Percentiles rank a stretch among this genome's conserved stretches.
phyloP scores from a whole-genome alignment of 1,284 basidiomycete species.

The Malassezia dermatis region DNA sequence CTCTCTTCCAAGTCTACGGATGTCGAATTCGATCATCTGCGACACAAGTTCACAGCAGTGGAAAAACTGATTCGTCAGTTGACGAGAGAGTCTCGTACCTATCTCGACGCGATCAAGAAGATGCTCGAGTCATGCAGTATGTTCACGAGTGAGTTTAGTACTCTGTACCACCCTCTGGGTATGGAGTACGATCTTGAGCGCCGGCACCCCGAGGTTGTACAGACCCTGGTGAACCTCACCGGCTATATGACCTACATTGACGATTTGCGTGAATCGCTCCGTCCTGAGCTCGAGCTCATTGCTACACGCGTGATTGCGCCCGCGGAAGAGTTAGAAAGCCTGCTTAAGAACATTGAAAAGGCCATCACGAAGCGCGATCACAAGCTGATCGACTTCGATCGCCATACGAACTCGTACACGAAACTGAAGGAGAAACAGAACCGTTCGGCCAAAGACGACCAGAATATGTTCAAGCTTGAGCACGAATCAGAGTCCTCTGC shows the following conservation, averaged over 20 bases:
- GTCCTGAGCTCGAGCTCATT: slow-evolving; percentile 90
- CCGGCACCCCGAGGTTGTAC: slow-evolving; percentile 66
- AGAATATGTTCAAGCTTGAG: slow-evolving; percentile 61
- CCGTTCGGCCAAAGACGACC: slow-evolving; percentile 48
- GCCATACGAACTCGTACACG: slow-evolving; percentile 85
- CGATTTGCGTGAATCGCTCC: slow-evolving; percentile 65
- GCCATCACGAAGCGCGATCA: slow-evolving; percentile 92
- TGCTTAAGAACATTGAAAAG: slow-evolving; percentile 84
- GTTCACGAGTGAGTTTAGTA: slow-evolving; percentile 66
- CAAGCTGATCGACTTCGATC: slow-evolving; percentile 92
- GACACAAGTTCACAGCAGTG: slow-evolving; percentile 59
- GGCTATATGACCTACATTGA: slow-evolving; percentile 66
- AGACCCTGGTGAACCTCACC: slow-evolving; percentile 68
- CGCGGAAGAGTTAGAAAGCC: slow-evolving; percentile 72
- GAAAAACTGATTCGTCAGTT: slow-evolving; percentile 79
- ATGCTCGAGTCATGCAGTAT: slow-evolving; percentile 69
- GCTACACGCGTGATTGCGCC: slow-evolving; percentile 75
- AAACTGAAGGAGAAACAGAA: slow-evolving; percentile 90
- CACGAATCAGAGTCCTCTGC: slow-evolving; percentile 93
- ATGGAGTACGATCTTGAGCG: slow-evolving; percentile 68
- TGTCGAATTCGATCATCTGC: slow-evolving; percentile 40
- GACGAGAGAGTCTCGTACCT: slow-evolving; percentile 78
- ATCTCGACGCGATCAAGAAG: slow-evolving; percentile 57
- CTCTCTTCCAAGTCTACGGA: slow-evolving; percentile 40
- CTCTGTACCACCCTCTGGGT: slow-evolving; percentile 51